A percentile compares a stretch with the other conserved stretches of the same genome.
phyloP scores from a whole-genome alignment of 169 alveolate species.

The Babesia sp. region DNA sequence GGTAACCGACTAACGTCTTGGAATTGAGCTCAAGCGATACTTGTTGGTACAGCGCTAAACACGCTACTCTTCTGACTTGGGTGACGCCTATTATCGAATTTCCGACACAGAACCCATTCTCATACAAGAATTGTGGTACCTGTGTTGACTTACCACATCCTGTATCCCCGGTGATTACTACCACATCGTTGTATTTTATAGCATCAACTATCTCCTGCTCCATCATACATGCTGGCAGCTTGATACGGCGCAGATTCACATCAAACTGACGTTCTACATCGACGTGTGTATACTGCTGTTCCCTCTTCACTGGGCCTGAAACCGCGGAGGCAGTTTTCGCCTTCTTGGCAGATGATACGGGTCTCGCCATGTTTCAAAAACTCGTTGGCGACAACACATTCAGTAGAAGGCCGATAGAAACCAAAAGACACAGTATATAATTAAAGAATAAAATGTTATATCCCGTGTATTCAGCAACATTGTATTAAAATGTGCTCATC shows the following conservation, averaged over 20 bases:
- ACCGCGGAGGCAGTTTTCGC: not conserved
- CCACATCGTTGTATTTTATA: slow-evolving; percentile 86
- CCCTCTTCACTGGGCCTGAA: not conserved
- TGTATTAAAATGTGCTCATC: too few relatives aligned
- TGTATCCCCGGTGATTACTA: slow-evolving; percentile 96
- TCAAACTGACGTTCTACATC: slow-evolving; percentile 67
- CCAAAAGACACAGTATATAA: not conserved
- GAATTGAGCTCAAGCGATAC: slow-evolving; percentile 73
- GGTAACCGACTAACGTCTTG: slow-evolving; percentile 69
- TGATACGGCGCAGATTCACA: slow-evolving; percentile 74
- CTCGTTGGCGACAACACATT: not conserved
- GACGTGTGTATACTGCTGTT: slow-evolving; percentile 51
- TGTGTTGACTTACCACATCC: slow-evolving; percentile 98
- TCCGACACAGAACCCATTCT: slow-evolving; percentile 85
- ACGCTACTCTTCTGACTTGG: slow-evolving; percentile 96
- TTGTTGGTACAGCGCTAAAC: slow-evolving; percentile 73
- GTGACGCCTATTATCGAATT: slow-evolving; percentile 87
- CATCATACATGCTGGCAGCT: slow-evolving; percentile 86
- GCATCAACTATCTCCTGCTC: slow-evolving; percentile 92
- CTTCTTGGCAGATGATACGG: not conserved
- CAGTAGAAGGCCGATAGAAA: not conserved
- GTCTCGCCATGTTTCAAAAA: not conserved
- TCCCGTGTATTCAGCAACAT: too few relatives aligned
- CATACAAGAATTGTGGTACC: slow-evolving; percentile 93
- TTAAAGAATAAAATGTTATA: too few relatives aligned